Conservation (phyloP, 805 yeast species). For the Barnettozyma wickerhamii region DNA sequence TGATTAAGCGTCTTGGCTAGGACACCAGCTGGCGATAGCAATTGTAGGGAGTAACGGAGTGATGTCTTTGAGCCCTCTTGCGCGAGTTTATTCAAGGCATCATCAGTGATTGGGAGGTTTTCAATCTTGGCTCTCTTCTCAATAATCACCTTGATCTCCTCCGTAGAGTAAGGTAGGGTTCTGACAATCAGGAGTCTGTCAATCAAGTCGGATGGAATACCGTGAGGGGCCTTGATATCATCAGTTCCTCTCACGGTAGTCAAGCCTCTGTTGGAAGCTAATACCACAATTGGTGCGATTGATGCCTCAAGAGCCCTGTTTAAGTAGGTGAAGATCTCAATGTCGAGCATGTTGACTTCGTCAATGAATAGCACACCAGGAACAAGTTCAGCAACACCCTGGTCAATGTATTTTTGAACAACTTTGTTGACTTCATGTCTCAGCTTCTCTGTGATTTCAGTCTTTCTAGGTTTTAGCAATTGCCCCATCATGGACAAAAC, state of each 20-base stretch:
- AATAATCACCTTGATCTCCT: slow-evolving; percentile 78
- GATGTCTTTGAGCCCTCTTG: slow-evolving; percentile 72
- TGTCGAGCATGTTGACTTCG: slow-evolving; percentile 97
- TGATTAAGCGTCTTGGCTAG: slow-evolving; percentile 73
- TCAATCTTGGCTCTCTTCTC: slow-evolving; percentile 80
- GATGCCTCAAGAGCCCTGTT: slow-evolving; percentile 90
- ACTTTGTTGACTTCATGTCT: slow-evolving; percentile 93
- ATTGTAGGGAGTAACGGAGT: slow-evolving; percentile 86
- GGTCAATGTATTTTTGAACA: slow-evolving; percentile 93
- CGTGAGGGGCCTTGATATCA: slow-evolving; percentile 86
- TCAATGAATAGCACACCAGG: slow-evolving; percentile 98
- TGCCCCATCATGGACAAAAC: slow-evolving; percentile 97
- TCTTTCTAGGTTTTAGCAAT: slow-evolving; percentile 89
- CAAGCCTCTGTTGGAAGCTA: slow-evolving; percentile 95
- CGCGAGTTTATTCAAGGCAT: slow-evolving; percentile 75
- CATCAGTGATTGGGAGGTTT: slow-evolving; percentile 55
- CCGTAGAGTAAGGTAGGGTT: slow-evolving; percentile 82
- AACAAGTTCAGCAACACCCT: slow-evolving; percentile 95
- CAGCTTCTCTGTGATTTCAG: slow-evolving; percentile 94
- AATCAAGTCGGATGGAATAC: slow-evolving; percentile 90
- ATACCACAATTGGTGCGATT: slow-evolving; percentile 90
- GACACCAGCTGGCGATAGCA: slow-evolving; percentile 86
- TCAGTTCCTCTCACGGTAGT: slow-evolving; percentile 89
- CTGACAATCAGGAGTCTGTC: slow-evolving; percentile 90
- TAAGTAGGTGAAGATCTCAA: slow-evolving; percentile 92